These are phyloP conservation scores for Mentha longifolia DNA, from an alignment of 257 asterid genomes.

Conservation along the genomic window DNA sequence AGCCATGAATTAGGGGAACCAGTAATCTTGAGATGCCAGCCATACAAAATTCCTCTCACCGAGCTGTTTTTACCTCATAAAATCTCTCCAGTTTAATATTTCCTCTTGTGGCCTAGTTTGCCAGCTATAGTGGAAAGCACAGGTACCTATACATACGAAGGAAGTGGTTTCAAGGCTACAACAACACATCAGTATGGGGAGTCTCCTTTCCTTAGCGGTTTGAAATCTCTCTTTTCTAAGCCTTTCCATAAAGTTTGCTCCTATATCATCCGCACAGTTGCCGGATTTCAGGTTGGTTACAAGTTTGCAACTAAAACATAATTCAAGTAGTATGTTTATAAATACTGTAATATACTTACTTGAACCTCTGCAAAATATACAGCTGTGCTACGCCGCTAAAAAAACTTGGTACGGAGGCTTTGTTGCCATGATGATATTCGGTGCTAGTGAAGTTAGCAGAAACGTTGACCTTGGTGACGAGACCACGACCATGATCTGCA, in stretches of 20 bases:
- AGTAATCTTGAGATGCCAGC: conserved; percentile 89
- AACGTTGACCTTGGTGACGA: conserved; percentile 97
- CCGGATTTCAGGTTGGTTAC: conserved; percentile 86
- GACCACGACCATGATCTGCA: conserved; percentile 95
- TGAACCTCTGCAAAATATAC: conserved; percentile 13
- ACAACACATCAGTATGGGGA: conserved; percentile 99
- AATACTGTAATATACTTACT: too few species aligned
- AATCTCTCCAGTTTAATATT: conserved; percentile 93
- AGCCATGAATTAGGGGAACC: conserved; percentile 76
- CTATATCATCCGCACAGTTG: conserved; percentile 89
- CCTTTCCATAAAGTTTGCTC: conserved; percentile 98
- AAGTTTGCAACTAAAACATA: background rate
- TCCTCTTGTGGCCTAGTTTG: conserved; percentile 95
- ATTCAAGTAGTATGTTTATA: background rate
- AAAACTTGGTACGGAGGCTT: conserved; percentile 97
- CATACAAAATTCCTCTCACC: conserved; percentile 89
- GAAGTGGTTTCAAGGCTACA: conserved; percentile 97
- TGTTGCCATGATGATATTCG: conserved; percentile 93
- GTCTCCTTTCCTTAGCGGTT: conserved; percentile 91
- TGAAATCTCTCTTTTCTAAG: conserved; percentile 79
- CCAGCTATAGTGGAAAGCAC: conserved; percentile 93
- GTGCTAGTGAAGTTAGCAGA: conserved; percentile 97
- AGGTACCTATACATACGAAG: conserved; percentile 88
- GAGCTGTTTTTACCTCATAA: conserved; percentile 93
- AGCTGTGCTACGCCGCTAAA: conserved; percentile 96